These are phyloP conservation scores for Phytophthora pinifolia DNA, from an alignment of 352 stramenopile species.

Conservation along the genomic window DNA sequence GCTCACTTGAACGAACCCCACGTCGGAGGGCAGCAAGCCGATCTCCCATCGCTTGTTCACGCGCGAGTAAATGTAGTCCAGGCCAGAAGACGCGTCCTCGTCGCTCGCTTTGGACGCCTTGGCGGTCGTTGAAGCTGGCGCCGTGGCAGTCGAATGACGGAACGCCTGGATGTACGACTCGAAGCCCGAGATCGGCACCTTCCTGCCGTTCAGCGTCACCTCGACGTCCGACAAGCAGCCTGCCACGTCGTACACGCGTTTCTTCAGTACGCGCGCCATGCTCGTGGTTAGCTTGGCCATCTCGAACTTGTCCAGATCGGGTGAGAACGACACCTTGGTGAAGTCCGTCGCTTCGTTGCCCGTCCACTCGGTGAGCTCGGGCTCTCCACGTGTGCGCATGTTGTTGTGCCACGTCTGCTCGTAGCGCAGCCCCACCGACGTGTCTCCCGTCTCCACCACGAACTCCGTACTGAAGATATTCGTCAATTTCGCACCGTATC, in stretches of 20 bases:
- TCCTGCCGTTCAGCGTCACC: conserved; percentile 93
- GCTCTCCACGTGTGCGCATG: conserved; percentile 92
- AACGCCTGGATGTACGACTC: conserved; percentile 96
- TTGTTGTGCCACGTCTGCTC: conserved; percentile 96
- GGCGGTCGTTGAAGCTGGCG: not conserved
- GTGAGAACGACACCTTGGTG: conserved; percentile 97
- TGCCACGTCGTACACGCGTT: conserved; percentile 98
- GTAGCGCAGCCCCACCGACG: conserved; percentile 71
- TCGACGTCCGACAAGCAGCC: conserved; percentile 92
- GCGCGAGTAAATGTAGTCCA: conserved; percentile 91
- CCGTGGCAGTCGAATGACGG: conserved; percentile 54
- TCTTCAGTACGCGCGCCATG: conserved; percentile 93
- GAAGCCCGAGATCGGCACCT: conserved; percentile 92
- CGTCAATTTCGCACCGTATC: conserved; percentile 97
- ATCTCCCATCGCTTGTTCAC: conserved; percentile 97
- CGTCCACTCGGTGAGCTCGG: conserved; percentile 75
- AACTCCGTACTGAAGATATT: conserved; percentile 99
- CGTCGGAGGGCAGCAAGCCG: conserved; percentile 88
- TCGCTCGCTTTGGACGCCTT: conserved; percentile 30
- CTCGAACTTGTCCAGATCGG: conserved; percentile 96
- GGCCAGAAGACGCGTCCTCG: conserved; percentile 59
- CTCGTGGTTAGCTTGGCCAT: conserved; percentile 94
- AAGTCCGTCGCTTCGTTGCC: conserved; percentile 91
- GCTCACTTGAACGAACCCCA: conserved; percentile 96
- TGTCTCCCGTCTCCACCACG: conserved; percentile 97